Conservation (phyloP, 768 basidiomycete species). For the Phylloporus arenicola region DNA sequence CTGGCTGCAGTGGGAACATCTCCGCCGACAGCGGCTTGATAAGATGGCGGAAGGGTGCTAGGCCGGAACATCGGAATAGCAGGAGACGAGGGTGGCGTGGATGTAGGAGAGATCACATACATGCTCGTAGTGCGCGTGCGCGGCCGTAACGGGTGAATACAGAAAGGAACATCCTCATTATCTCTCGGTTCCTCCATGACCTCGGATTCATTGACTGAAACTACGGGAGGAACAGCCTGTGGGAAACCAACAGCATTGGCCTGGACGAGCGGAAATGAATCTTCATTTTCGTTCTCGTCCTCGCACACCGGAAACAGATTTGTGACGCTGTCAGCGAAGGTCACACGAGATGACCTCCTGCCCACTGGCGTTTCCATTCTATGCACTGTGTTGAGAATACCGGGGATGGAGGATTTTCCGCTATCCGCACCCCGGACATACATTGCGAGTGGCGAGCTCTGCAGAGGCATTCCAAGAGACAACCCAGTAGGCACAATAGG, state of each 20-base stretch:
- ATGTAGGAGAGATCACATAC: constrained; percentile 10
- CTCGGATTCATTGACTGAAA: constrained; percentile 2
- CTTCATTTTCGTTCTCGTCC: constrained; percentile 29
- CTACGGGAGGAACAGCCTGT: not conserved
- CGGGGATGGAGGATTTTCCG: constrained; percentile 20
- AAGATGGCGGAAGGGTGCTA: constrained; percentile 23
- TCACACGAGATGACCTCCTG: constrained; percentile 15
- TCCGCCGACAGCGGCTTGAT: constrained; percentile 11
- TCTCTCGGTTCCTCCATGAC: constrained; percentile 4
- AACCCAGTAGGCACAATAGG: constrained; percentile 32
- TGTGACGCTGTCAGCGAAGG: constrained; percentile 16
- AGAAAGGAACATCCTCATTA: constrained; percentile 23
- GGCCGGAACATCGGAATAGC: constrained; percentile 21
- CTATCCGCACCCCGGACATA: constrained; percentile 37
- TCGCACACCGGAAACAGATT: constrained; percentile 29
- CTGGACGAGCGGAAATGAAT: constrained; percentile 24
- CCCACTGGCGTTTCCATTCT: constrained; percentile 8
- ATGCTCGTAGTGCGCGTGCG: constrained; percentile 31
- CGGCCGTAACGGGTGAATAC: constrained; percentile 12
- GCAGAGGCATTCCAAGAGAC: constrained; percentile 46
- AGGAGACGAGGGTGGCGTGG: constrained; percentile 4
- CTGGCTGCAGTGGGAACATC: not conserved
- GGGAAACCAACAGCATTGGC: constrained; percentile 21
- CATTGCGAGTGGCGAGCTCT: constrained; percentile 46
- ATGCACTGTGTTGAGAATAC: constrained; percentile 13